Conservation (phyloP, 306 rosid genomes). For the Casuarina glauca region DNA sequence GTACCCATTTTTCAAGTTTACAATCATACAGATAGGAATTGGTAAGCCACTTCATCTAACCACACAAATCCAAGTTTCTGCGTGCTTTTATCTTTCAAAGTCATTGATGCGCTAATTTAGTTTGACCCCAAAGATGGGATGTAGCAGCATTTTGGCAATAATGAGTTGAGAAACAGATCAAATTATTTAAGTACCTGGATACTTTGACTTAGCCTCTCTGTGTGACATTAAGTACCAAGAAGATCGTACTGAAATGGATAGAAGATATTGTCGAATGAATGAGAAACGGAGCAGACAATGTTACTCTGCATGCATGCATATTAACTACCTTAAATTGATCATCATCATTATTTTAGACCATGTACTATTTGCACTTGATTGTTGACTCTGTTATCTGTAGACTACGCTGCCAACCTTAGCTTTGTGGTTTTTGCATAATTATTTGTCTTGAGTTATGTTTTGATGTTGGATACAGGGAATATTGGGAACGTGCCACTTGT, state of each 20-base stretch:
- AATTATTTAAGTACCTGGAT: background rate
- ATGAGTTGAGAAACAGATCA: background rate
- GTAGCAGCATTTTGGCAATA: background rate
- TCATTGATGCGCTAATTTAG: background rate
- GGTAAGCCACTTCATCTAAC: constrained; percentile 48
- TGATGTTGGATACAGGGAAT: constrained; percentile 61
- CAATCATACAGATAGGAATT: constrained; percentile 83
- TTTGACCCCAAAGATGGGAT: background rate
- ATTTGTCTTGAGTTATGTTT: constrained; percentile 14
- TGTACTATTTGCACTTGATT: background rate
- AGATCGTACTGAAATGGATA: too few species aligned
- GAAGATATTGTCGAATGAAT: background rate
- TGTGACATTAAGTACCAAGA: background rate
- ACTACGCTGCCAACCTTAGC: constrained; percentile 7
- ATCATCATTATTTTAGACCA: background rate
- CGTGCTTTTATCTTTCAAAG: background rate
- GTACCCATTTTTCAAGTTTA: constrained; percentile 90
- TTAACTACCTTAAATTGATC: background rate
- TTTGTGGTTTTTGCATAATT: constrained; percentile 11
- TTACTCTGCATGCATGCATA: background rate
- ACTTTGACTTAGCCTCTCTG: background rate
- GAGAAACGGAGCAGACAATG: background rate
- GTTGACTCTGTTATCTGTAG: background rate
- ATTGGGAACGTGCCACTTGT: constrained; percentile 99
- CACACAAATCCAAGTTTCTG: background rate